Base-by-base conservation (phyloP, 2,329 filamentous ascomycete genomes). In the Monosporascus cannonballus region DNA sequence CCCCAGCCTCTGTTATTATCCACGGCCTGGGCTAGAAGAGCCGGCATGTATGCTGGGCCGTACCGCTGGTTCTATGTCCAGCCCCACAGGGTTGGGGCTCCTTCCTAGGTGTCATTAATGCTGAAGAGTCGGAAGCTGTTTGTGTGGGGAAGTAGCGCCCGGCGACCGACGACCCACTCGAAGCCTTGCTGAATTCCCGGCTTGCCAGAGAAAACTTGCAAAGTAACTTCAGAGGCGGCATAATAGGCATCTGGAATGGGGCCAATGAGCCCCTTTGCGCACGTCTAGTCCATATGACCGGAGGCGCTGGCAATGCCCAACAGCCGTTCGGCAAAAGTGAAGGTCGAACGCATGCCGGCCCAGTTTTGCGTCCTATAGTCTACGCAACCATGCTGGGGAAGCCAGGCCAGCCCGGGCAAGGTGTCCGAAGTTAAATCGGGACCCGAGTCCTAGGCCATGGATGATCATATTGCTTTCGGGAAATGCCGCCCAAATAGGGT, bases 21-120 rank as follows among this genome's bases (percentile, higher is more conserved):
- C 37, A 71, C 58, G 1, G 60, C 63, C 42, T 66, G 64, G 6
- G 62, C 61, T 25, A 70, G 57, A 14, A 71, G 59, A 2, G 68
- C 69, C 2, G 71, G 70, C 54, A 69, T 68, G 42, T 73, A 73
- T 36, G 70, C 71, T 4, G n/a, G 67, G 66, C 7, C 70, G 56
- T 14, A 72, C 63, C 0, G 69, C 71, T 7, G 63, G 64, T 36
- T 65, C 61, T 20, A 65, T 63, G 34, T 63, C 56, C 4, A 64
- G 57, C 1, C 70, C 51, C 51, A 71, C 67, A 14, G 69, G 60
- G 52, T 67, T 72, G 22, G 58, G 6, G 70, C 69, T 27, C 69
- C 62, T 15, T 70, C 59, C 14, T 65, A 59, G 3, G 48, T 22
- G 15, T 59, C 34, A 6, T 53, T 53, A 4, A 68, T 52, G 24